Evolutionary conservation across 2,329 filamentous ascomycete species (phyloP).

Genomic region (Botrytis cinerea): DNA sequence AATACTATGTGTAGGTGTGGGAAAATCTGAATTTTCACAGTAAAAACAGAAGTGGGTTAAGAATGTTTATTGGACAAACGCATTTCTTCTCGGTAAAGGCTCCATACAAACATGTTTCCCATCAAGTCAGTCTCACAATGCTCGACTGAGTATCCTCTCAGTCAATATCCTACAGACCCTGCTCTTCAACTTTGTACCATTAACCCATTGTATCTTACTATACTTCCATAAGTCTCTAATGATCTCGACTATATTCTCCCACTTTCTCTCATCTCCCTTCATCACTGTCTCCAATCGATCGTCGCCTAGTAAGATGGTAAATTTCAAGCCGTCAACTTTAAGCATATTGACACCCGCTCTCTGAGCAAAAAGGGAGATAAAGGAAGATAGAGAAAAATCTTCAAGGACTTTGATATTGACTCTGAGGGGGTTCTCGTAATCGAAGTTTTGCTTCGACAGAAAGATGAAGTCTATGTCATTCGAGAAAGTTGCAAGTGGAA

Average conservation of each 20-base stretch:
- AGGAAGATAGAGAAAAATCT: not conserved
- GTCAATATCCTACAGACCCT: constrained; percentile 5
- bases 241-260: not conserved
- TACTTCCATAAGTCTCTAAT: not conserved
- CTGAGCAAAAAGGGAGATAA: not conserved
- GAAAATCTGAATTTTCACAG: not conserved
- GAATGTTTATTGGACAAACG: not conserved
- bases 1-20: not conserved
- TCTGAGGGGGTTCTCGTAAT: not conserved
- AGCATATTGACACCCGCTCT: not conserved
- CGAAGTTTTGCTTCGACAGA: not conserved
- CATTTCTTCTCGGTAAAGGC: not conserved
- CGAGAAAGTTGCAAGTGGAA: not conserved
- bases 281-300: not conserved
- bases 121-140: not conserved
- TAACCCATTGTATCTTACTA: not conserved
- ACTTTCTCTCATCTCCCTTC: not conserved
- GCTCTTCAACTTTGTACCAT: not conserved
- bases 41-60: not conserved
- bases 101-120: not conserved
- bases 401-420: not conserved
- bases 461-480: not conserved
- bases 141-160: not conserved
- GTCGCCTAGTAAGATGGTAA: not conserved
- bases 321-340: not conserved